Conservation (phyloP, 2,329 filamentous ascomycete species). For the Lasiodiplodia theobromae region DNA sequence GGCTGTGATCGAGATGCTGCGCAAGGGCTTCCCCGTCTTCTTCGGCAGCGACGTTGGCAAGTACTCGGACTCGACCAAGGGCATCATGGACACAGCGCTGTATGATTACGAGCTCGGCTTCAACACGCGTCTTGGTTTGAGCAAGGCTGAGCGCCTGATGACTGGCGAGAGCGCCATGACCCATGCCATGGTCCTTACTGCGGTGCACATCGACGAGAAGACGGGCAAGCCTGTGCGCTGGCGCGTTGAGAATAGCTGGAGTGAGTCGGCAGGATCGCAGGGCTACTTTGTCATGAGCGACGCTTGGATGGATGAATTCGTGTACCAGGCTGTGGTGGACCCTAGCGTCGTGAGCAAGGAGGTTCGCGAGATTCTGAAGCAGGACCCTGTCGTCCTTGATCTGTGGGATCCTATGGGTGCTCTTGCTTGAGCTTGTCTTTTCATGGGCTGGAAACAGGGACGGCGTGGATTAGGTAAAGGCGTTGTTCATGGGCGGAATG, state of each 20-base stretch:
- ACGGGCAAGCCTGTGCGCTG: constrained; percentile 72
- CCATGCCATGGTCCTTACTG: constrained; percentile 90
- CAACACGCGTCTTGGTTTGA: constrained; percentile 75
- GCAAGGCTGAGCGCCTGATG: constrained; percentile 75
- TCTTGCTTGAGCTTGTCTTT: constrained; percentile 2
- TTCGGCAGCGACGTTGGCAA: constrained; percentile 90
- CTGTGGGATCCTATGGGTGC: constrained; percentile 79
- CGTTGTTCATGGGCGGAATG: neutral
- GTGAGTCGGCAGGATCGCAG: constrained; percentile 70
- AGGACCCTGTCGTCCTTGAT: constrained; percentile 68
- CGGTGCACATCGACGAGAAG: constrained; percentile 72
- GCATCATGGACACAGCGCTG: constrained; percentile 81
- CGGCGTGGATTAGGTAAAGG: neutral
- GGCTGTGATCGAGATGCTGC: constrained; percentile 78
- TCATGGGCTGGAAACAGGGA: neutral
- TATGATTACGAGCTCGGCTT: constrained; percentile 86
- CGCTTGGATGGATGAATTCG: constrained; percentile 69
- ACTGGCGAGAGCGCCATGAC: constrained; percentile 85
- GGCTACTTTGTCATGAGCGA: constrained; percentile 94
- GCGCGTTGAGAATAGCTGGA: constrained; percentile 91
- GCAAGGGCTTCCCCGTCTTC: constrained; percentile 80
- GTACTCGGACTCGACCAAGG: constrained; percentile 70
- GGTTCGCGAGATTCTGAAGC: constrained; percentile 72
- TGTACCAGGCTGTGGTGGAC: constrained; percentile 87
- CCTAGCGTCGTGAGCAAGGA: constrained; percentile 66